phyloP scores from a whole-genome alignment of 2,329 filamentous ascomycete genomes.

The Paraconiothyrium sp. region DNA sequence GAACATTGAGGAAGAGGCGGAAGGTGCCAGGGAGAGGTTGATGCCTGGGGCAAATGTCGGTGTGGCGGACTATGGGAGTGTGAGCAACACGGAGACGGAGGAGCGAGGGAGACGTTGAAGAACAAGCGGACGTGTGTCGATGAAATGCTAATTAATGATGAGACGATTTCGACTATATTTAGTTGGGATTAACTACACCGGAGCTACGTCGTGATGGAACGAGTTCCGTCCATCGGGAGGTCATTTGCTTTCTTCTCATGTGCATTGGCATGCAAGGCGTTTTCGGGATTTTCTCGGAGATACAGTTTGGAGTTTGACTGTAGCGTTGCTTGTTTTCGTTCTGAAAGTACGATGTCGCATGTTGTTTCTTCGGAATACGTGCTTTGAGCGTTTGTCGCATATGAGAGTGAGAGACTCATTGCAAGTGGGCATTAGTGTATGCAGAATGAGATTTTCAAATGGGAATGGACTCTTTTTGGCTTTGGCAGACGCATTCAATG shows the following conservation, averaged over 20 bases:
- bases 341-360: background rate
- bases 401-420: background rate
- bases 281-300: background rate
- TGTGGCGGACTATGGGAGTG: constrained; percentile 34
- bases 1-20: constrained; percentile 47
- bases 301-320: background rate
- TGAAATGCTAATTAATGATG: no score
- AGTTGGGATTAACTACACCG: background rate
- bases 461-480: no score
- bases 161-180: background rate
- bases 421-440: background rate
- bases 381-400: background rate
- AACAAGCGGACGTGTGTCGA: background rate
- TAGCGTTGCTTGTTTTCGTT: background rate
- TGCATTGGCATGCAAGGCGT: background rate
- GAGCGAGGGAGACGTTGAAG: constrained; percentile 20
- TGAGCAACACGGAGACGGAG: constrained; percentile 25
- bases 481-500: no score
- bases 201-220: background rate
- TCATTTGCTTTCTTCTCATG: background rate
- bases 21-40: constrained; percentile 45
- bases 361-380: background rate
- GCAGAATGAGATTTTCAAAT: no score
- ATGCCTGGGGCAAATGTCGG: constrained; percentile 43
- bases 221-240: background rate